Evolutionary conservation across 2,329 filamentous ascomycete genomes (phyloP).

Genomic region (Fusarium compactum): DNA sequence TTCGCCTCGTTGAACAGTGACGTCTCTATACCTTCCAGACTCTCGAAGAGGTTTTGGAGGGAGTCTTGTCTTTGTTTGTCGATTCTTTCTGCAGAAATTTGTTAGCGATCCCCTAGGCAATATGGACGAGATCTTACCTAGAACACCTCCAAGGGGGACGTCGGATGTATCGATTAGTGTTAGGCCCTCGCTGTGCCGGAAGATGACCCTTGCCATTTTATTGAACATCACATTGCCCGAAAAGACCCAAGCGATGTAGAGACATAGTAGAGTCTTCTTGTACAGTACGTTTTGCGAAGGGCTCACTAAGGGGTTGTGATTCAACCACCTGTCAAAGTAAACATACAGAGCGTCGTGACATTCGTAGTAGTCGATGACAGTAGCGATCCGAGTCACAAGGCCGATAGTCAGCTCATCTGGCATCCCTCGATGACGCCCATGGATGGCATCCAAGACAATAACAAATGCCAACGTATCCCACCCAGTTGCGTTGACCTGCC

Average conservation of each 20-base stretch:
- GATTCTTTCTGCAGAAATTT: background rate
- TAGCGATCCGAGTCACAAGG: background rate
- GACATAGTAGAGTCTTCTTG: accelerated
- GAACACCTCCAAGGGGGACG: accelerated
- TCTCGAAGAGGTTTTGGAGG: background rate
- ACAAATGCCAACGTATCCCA: constrained; percentile 1
- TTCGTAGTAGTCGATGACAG: constrained; percentile 22
- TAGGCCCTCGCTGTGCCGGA: accelerated
- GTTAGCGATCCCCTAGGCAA: too few relatives aligned
- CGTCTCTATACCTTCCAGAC: background rate
- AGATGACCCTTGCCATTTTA: accelerated
- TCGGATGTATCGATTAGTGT: background rate
- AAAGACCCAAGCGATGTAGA: background rate
- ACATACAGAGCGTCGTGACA: background rate
- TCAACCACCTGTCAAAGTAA: constrained; percentile 1
- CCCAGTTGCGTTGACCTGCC: background rate
- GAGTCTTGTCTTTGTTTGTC: accelerated
- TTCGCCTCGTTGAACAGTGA: background rate
- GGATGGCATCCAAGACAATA: background rate
- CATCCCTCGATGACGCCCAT: background rate
- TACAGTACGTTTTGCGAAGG: background rate
- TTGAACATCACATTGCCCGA: accelerated
- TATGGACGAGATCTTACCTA: background rate
- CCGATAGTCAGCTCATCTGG: background rate
- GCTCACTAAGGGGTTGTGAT: too few relatives aligned